phyloP scores from a whole-genome alignment of 2,329 filamentous ascomycete species.

The Aspergillus pseudonomiae region DNA sequence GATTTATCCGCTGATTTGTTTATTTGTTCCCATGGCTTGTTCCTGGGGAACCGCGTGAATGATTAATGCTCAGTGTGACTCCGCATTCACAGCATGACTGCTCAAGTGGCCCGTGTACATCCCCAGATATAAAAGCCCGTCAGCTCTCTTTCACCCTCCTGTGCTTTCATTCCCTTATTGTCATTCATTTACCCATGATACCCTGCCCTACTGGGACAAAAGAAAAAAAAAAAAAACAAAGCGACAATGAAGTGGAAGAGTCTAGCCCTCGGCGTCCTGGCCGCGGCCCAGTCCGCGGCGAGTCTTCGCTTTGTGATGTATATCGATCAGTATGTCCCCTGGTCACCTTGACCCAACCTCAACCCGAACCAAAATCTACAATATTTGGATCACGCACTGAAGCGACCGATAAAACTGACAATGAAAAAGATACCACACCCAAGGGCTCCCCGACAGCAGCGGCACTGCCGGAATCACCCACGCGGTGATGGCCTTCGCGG shows the following conservation, averaged over 20 bases:
- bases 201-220: not conserved
- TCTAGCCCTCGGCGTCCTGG: constrained; percentile 9
- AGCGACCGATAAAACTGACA: not conserved
- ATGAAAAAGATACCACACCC: constrained; percentile 45
- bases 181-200: not conserved
- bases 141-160: no score
- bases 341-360: not conserved
- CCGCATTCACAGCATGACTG: not conserved
- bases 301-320: constrained; percentile 48
- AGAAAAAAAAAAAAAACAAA: no score
- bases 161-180: no score
- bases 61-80: not conserved
- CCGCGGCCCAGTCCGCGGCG: constrained; percentile 34
- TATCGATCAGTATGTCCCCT: constrained; percentile 48
- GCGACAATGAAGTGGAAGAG: not conserved
- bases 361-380: no score
- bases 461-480: constrained; percentile 54
- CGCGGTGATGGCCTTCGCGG: constrained; percentile 60
- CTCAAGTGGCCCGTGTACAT: not conserved
- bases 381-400: no score
- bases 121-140: not conserved
- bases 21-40: not conserved
- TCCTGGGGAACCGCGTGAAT: not conserved
- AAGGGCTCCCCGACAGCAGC: constrained; percentile 35
- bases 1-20: no score